Conservation (phyloP, 345 rosid genomes). For the Jatropha curcas region DNA sequence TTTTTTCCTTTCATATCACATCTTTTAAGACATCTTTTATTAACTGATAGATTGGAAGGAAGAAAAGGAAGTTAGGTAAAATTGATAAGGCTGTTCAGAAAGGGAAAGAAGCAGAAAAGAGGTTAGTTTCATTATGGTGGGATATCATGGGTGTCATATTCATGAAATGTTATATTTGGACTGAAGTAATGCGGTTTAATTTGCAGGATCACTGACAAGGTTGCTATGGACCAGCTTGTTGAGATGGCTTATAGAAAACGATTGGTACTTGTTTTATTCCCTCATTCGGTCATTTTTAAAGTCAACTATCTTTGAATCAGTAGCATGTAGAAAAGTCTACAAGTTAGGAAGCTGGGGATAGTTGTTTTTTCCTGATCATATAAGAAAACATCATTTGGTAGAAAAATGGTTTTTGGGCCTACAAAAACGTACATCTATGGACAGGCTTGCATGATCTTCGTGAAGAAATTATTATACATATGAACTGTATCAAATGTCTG, state of each 20-base stretch:
- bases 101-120: slow-evolving; percentile 53
- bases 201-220: slow-evolving; percentile 71
- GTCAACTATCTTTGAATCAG: not conserved
- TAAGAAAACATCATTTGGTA: not conserved
- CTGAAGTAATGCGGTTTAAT: slow-evolving; percentile 21
- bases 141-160: slow-evolving; percentile 11
- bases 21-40: slow-evolving; percentile 20
- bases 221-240: slow-evolving; percentile 84
- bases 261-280: slow-evolving; percentile 54
- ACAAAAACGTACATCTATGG: not conserved
- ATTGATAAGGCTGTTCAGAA: slow-evolving; percentile 55
- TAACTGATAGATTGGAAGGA: slow-evolving; percentile 53
- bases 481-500: not conserved
- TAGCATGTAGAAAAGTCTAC: not conserved
- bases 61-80: slow-evolving; percentile 62
- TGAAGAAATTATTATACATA: not conserved
- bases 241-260: slow-evolving; percentile 80
- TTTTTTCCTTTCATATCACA: not conserved
- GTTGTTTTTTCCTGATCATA: not conserved
- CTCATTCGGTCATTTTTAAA: not conserved
- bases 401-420: not conserved
- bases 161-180: slow-evolving; percentile 14
- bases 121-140: slow-evolving; percentile 42
- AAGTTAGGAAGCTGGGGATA: no score
- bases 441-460: not conserved